These are phyloP conservation scores for Eucalyptus tenuipes DNA, from an alignment of 345 rosid species.

Conservation along the genomic window DNA sequence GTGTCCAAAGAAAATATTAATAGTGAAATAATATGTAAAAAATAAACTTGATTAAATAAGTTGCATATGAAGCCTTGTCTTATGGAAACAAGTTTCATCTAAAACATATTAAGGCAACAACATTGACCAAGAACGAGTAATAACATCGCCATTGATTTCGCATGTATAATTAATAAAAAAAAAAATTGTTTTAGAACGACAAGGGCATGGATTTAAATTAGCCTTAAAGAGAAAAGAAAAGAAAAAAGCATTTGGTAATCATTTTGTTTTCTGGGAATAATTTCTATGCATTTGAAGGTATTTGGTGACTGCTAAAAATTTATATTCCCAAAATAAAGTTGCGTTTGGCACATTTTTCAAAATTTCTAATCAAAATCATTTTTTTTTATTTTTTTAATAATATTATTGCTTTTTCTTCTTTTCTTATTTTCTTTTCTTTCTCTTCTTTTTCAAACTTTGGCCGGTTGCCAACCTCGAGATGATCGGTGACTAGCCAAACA, in stretches of 20 bases:
- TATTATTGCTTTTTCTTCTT: too few relatives aligned
- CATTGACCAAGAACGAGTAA: background rate
- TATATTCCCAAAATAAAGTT: too few relatives aligned
- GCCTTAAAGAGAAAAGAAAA: background rate
- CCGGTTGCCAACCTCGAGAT: rapidly evolving
- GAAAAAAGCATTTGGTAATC: too few relatives aligned
- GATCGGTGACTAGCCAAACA: rapidly evolving
- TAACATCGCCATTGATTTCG: background rate
- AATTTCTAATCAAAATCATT: too few relatives aligned
- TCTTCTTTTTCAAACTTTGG: too few relatives aligned
- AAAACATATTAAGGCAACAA: background rate
- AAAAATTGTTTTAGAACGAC: background rate
- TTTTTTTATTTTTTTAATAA: rapidly evolving
- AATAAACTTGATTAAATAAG: background rate
- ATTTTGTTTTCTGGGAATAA: too few relatives aligned
- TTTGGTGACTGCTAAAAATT: too few relatives aligned
- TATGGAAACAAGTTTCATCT: background rate
- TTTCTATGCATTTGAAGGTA: too few relatives aligned
- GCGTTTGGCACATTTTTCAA: rapidly evolving
- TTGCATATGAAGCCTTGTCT: background rate
- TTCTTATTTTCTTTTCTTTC: too few relatives aligned
- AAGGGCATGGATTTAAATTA: background rate
- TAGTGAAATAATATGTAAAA: background rate
- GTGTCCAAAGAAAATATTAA: background rate
- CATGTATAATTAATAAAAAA: background rate